A percentile compares a stretch with the other conserved stretches of the same genome.
phyloP scores from a whole-genome alignment of 306 rosid genomes.

The Abrus precatorius region DNA sequence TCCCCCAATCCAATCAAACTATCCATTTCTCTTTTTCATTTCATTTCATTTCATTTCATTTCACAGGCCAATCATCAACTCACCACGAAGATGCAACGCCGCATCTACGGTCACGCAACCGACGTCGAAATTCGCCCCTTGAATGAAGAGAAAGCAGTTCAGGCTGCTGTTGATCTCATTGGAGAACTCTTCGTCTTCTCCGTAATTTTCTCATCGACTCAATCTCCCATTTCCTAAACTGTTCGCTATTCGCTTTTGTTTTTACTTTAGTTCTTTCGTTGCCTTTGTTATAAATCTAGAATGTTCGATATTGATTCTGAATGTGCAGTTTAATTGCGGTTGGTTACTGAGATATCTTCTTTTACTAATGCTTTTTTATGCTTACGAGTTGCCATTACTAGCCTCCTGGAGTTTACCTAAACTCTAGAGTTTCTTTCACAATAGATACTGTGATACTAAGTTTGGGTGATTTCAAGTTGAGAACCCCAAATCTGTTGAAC shows the following conservation, averaged over 20 bases:
- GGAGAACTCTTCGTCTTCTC: conserved; percentile 91
- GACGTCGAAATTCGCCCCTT: conserved; percentile 89
- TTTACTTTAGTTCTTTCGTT: background rate
- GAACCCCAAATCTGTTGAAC: background rate
- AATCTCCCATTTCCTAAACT: no score
- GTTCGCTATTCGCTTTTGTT: no score
- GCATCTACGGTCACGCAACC: conserved; percentile 84
- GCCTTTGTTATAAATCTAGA: background rate
- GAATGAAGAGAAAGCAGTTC: conserved; percentile 94
- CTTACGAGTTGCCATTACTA: background rate
- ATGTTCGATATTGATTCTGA: background rate
- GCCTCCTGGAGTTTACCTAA: background rate
- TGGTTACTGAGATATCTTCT: background rate
- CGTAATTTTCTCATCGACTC: conserved; percentile 47
- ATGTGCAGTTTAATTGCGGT: background rate
- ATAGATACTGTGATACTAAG: background rate
- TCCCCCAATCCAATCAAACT: no score
- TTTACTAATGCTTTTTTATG: background rate
- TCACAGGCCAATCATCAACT: conserved; percentile 76
- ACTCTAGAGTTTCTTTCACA: background rate
- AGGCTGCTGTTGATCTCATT: conserved; percentile 87
- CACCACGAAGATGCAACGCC: conserved; percentile 84
- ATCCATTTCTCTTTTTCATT: no score
- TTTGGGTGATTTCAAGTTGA: conserved; percentile 22
- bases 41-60: no score